These are phyloP conservation scores for Fraxinus paxiana DNA, from an alignment of 305 asterid genomes.

Conservation along the genomic window DNA sequence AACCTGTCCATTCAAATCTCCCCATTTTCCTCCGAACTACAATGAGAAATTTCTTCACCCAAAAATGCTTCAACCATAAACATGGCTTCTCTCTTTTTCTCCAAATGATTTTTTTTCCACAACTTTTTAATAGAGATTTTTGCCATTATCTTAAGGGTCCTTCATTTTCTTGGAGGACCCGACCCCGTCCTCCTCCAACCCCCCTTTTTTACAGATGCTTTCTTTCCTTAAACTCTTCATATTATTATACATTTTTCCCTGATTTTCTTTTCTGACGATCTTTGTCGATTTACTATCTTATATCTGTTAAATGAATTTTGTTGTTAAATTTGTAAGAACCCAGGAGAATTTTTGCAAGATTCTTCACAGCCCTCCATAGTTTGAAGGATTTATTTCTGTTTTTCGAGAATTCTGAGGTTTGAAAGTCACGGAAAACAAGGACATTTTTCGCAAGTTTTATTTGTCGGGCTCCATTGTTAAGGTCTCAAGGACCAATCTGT, in stretches of 20 bases:
- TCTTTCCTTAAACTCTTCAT: not conserved
- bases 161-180: conserved; percentile 8
- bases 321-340: not conserved
- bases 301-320: not conserved
- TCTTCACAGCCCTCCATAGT: not conserved
- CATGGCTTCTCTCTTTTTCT: not conserved
- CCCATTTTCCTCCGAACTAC: not conserved
- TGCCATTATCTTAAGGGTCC: conserved; percentile 11
- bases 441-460: not conserved
- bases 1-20: not conserved
- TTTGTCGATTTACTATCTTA: not conserved
- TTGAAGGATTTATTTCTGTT: not conserved
- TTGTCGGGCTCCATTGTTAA: not conserved
- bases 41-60: not conserved
- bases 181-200: not conserved
- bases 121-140: not conserved
- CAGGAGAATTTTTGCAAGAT: not conserved
- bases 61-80: not conserved
- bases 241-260: not conserved
- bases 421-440: not conserved
- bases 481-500: conserved; percentile 15
- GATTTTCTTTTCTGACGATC: not conserved
- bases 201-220: not conserved
- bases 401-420: conserved; percentile 13
- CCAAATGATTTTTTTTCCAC: not conserved